Evolutionary conservation across 1,139 yeast species (phyloP).

Genomic region (Geotrichum europaeum): DNA sequence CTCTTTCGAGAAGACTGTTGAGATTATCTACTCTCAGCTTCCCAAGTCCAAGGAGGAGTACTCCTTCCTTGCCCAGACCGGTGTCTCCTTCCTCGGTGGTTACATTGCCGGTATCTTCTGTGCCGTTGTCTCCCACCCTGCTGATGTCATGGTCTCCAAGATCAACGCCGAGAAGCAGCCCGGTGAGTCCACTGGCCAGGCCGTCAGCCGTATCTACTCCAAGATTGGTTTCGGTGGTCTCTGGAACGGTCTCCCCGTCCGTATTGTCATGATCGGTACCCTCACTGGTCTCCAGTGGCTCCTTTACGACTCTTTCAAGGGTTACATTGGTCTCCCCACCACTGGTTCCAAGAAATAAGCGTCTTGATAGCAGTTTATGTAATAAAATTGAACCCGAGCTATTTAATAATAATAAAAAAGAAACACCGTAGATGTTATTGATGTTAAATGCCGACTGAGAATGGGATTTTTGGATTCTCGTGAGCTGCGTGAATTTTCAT

Average conservation of each 20-base stretch:
- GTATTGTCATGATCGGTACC: constrained; percentile 95
- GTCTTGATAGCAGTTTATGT: not conserved
- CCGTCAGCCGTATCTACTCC: constrained; percentile 65
- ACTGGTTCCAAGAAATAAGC: constrained; percentile 45
- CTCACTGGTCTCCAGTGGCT: constrained; percentile 96
- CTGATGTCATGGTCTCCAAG: constrained; percentile 94
- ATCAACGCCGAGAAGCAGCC: constrained; percentile 68
- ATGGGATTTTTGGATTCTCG: not conserved
- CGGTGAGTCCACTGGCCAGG: constrained; percentile 60
- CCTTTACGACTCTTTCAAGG: constrained; percentile 90
- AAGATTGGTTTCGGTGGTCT: constrained; percentile 83
- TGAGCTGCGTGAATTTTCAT: not conserved
- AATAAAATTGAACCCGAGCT: constrained; percentile 15
- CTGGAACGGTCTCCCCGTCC: constrained; percentile 91
- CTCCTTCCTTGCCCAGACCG: constrained; percentile 67
- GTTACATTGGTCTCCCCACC: constrained; percentile 84
- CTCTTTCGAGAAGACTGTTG: constrained; percentile 83
- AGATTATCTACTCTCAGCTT: constrained; percentile 53
- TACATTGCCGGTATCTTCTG: constrained; percentile 95
- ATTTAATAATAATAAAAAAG: not conserved
- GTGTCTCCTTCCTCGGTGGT: constrained; percentile 90
- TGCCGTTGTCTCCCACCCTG: constrained; percentile 93
- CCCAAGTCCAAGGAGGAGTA: constrained; percentile 51
- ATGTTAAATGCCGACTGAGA: not conserved
- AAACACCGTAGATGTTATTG: not conserved